These are phyloP conservation scores for Mycena sanguinolenta DNA, from an alignment of 768 basidiomycete genomes.

Conservation along the genomic window DNA sequence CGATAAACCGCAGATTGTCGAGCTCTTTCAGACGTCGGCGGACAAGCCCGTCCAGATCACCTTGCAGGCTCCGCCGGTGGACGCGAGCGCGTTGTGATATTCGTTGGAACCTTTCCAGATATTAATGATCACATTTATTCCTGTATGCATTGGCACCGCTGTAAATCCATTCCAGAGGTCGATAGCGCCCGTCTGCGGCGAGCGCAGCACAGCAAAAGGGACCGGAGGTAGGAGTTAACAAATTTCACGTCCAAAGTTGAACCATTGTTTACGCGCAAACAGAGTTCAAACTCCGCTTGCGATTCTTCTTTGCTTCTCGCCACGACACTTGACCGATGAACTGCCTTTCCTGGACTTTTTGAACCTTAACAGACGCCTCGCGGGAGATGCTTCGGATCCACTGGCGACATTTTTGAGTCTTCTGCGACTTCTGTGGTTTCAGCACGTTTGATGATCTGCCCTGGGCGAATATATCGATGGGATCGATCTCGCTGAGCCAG, in stretches of 20 bases:
- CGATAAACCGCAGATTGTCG: background rate
- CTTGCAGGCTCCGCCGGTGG: background rate
- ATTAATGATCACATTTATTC: background rate
- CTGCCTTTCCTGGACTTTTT: background rate
- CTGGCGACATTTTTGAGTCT: no score
- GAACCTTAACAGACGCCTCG: background rate
- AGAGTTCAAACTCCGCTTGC: background rate
- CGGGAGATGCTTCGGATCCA: background rate
- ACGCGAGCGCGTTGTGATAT: background rate
- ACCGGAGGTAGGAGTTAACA: background rate
- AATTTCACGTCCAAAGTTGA: background rate
- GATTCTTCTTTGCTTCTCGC: background rate
- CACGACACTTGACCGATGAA: background rate
- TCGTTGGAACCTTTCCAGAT: background rate
- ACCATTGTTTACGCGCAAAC: background rate
- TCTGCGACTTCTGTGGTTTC: background rate
- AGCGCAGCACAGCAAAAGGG: background rate
- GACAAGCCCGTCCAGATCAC: background rate
- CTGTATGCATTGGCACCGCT: background rate
- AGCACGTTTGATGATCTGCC: background rate
- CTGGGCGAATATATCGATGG: no score
- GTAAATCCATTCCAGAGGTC: background rate
- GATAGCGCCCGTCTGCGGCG: background rate
- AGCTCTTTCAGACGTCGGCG: background rate
- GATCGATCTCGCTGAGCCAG: no score